A percentile compares a stretch with the other conserved stretches of the same genome.
Evolutionary conservation across 148 eudicot species (phyloP).

Genomic region (Bassia scoparia): DNA sequence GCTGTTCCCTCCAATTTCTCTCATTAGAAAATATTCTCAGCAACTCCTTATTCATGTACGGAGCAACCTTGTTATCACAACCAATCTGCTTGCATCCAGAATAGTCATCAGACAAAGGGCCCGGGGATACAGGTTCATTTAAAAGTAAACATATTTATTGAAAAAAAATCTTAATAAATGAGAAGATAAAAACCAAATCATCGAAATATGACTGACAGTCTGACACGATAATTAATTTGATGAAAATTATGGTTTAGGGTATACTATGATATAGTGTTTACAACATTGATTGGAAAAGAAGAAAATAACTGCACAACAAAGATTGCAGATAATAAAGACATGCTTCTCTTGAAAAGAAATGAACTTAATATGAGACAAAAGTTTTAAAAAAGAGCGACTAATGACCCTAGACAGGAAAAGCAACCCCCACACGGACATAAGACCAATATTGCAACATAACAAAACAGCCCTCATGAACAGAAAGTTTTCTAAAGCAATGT

Average conservation of each 20-base stretch:
- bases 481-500: neutral
- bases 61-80: constrained; percentile 57
- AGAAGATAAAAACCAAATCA: neutral
- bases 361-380: neutral
- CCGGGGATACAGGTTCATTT: too few relatives aligned
- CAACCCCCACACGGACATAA: neutral
- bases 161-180: too few relatives aligned
- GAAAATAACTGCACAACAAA: neutral
- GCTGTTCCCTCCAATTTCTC: constrained; percentile 73
- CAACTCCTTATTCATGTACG: constrained; percentile 72
- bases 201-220: neutral
- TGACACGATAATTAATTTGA: too few relatives aligned
- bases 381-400: neutral
- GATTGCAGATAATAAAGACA: neutral
- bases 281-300: neutral
- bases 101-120: neutral
- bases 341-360: neutral
- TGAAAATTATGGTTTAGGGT: too few relatives aligned
- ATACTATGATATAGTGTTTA: too few relatives aligned
- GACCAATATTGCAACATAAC: neutral
- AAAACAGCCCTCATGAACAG: neutral
- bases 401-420: neutral
- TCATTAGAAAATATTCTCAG: constrained; percentile 65
- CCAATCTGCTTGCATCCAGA: constrained; percentile 55
- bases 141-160: too few relatives aligned